Evolutionary conservation across 805 yeast genomes (phyloP), one percentile per base, ranked within the genome.

Genomic region (Kluyveromyces siamensis): DNA sequence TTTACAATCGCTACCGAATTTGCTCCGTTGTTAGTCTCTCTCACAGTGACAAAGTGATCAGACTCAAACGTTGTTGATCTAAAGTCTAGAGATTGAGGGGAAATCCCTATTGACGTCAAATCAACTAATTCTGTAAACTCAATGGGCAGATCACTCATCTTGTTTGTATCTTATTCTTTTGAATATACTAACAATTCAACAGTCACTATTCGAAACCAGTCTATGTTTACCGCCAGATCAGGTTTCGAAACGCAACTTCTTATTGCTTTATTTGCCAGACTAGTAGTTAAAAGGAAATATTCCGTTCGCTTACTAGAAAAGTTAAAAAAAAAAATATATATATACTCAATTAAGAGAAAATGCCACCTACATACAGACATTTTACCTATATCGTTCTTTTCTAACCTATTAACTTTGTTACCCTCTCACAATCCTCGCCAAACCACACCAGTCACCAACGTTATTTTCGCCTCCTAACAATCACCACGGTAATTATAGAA

Each of bases 1-100:
- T 93, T 95, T 53, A 93, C 80, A 60, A 93, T 93, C 41, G 96
- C 96, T 47, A 95, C 98, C n/a, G 93, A 77, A 69, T 88, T 90
- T 52, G 91, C 82, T 42, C 79, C 76, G 45, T 69, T 69, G 46
- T 63, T 60, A 33, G 78, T 68, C 64, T 84, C 91, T 62, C 96
- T 76, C 30, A 83, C 76, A 59, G 96, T 87, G 44, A 93, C 86
- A 70, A 83, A 93, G 64, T 77, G 83, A 69, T 91, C 98, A 51
- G 96, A 85, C 69, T 91, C 96, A 57, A 93, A 76, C 18, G 99
- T 93, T 50, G 97, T 88, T 39, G 96, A 83, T 72, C 88, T 83
- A 73, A 91, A 91, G 61, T 89, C 96, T 59, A 93, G 79, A 52
- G 91, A 82, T 58, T 79, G 76, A 52, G 85, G 90, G 65, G 82